Evolutionary conservation across 805 yeast species (phyloP), one percentile per base, ranked within the genome.

Genomic region (Ogataea siamensis): DNA sequence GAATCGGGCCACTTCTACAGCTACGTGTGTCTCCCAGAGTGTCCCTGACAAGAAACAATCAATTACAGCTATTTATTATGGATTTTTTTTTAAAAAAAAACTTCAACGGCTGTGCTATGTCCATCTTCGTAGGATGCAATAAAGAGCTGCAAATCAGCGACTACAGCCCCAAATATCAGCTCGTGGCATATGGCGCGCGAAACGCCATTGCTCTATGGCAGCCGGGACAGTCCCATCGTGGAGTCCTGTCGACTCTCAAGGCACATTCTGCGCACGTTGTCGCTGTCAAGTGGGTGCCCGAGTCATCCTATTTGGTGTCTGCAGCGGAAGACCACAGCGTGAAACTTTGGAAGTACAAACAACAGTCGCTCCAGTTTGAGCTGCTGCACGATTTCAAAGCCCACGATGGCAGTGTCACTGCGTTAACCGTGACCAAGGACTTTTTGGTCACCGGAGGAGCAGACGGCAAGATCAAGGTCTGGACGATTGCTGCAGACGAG

Each of bases 161-260:
- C 50, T 73, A 71, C 47, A 66, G 70, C 42, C 37, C 54, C 0
- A 37, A 39, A 1, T 49, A 51, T 8, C 53, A 64, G 15, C 39
- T 73, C 4, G 68, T 83, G 5, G 94, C 93, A 0, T 86, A 70
- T 57, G 95, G 89, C 6, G 87, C 93, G 0, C 75, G 77, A 1
- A 70, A 66, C 28, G 71, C 75, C 12, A 65, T 85, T 34, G 87
- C 91, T 0, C 57, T 86, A 17, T 43, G 48, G 48, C 28, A 26
- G 6, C 48, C 46, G 5, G 25, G 38, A 9, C 23, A 46, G 3
- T 35, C 54, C 24, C 54, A 64, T 13, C 50, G 54, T 18, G 87
- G 87, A 10, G 77, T 79, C 0, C 55, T 55, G 35, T 49, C 59
- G 5, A 80, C 88, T 0, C 63, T 84, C 37, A 81, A 81, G 46